Evolutionary conservation across 495 filamentous ascomycete genomes (phyloP).

Genomic region (Hamigera avellanea): DNA sequence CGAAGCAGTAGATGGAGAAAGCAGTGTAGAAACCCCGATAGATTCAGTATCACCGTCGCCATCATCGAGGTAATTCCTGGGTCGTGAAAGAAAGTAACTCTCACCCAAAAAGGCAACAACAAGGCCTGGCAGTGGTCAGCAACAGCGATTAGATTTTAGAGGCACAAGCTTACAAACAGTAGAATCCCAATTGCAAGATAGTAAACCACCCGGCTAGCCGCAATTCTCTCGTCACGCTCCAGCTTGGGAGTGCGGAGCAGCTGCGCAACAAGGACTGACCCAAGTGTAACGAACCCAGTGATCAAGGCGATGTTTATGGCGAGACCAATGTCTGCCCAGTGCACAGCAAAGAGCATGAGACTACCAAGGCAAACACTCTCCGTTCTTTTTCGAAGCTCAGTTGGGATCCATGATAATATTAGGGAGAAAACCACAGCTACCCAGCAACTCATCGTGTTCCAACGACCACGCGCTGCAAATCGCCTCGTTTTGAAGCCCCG

Average conservation of each 20-base stretch:
- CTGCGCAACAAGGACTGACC: conserved; percentile 9
- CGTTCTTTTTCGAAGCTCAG: conserved; percentile 3
- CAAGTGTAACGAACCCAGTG: conserved; percentile 5
- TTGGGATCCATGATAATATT: conserved; percentile 18
- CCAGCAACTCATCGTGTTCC: conserved; percentile 13
- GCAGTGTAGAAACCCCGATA: conserved; percentile 19
- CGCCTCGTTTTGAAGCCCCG: conserved; percentile 14
- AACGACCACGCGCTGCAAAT: conserved; percentile 19
- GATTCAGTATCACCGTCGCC: conserved; percentile 23
- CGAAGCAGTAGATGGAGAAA: conserved; percentile 23
- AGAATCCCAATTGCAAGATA: conserved; percentile 18
- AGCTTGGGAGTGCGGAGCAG: conserved; percentile 12
- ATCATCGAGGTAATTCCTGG: conserved; percentile 17
- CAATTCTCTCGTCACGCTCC: conserved; percentile 19
- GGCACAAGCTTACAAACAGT: conserved; percentile 15
- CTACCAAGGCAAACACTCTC: conserved; percentile 15
- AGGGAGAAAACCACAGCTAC: conserved; percentile 13
- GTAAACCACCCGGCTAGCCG: conserved; percentile 25
- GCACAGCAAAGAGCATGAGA: conserved; percentile 17
- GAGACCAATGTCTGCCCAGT: conserved; percentile 14
- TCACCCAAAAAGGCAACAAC: conserved; percentile 20
- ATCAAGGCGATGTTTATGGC: conserved; percentile 8
- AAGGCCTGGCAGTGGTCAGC: conserved; percentile 12
- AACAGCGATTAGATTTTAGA: background rate
- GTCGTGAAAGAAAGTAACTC: conserved; percentile 3